Evolutionary conservation across 768 basidiomycete genomes (phyloP), one percentile per base, ranked within the genome.

Genomic region (Trametes maxima): DNA sequence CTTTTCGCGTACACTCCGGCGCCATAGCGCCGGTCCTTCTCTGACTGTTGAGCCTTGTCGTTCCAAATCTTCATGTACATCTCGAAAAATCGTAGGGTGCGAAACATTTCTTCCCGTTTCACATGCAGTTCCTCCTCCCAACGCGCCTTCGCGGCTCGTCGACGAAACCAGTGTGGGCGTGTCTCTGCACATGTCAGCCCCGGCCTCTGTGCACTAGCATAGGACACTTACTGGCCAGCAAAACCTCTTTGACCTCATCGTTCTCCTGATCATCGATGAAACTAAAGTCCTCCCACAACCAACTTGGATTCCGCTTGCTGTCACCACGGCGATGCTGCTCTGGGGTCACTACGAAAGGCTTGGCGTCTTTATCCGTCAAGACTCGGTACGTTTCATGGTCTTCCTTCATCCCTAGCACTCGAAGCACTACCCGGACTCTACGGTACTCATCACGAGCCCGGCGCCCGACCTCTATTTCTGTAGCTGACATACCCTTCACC

Each of bases 111-210:
- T 16, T 46, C 45, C 3, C 45, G 22, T 7, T 13, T 19, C 5
- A 46, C 24, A 4, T 13, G n/a, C 2, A 42, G n/a, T 39, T 59
- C 48, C 22, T 59, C 57, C 14, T 49, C 22, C 57, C 57, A 59
- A 4, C 49, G 57, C 5, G 36, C 25, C 24, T 28, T 39, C 16
- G 39, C 21, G 5, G 57, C 47, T 8, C 36, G 33, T 39, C 28
- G 36, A 21, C 57, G 57, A 24, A 59, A 51, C 57, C 57, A 59
- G 36, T 52, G 49, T 5, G 39, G 39, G 12, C 39, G 39, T n/a
- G 17, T 14, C 17, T 13, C 39, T 40, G 17, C 17, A 40, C 3
- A n/a, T 5, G 3, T 40, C 39, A 40, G 39, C 14, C 36, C 39
- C 21, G 24, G 12, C 5, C 35, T 13, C 5, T 24, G 39, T 59